Conservation (phyloP, 2,329 filamentous ascomycete species). For the Metarhizium rileyi region DNA sequence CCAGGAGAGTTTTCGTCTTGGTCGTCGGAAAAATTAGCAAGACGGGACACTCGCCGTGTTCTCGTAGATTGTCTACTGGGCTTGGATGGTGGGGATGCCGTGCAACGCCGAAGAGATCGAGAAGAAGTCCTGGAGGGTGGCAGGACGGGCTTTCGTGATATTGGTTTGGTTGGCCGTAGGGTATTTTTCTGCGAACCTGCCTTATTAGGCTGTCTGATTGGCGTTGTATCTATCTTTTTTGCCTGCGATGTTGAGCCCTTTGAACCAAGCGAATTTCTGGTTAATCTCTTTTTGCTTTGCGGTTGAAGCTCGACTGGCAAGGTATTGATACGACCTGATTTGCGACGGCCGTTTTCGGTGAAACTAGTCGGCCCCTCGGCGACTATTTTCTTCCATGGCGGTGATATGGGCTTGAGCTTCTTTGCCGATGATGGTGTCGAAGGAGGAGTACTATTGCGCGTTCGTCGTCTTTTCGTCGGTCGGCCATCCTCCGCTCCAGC, state of each 20-base stretch:
- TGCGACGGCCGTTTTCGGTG: slow-evolving; percentile 60
- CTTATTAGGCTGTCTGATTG: slow-evolving; percentile 21
- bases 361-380: slow-evolving; percentile 85
- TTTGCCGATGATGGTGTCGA: slow-evolving; percentile 24
- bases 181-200: slow-evolving; percentile 16
- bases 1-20: slow-evolving; percentile 8
- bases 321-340: slow-evolving; percentile 54
- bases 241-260: slow-evolving; percentile 21
- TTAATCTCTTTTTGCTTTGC: slow-evolving; percentile 40
- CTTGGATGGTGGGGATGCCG: slow-evolving; percentile 30
- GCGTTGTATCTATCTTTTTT: slow-evolving; percentile 18
- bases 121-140: slow-evolving; percentile 16
- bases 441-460: slow-evolving; percentile 36
- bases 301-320: slow-evolving; percentile 44
- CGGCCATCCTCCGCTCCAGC: slow-evolving; percentile 31
- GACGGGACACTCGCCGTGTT: slow-evolving; percentile 33
- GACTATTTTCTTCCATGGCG: slow-evolving; percentile 83
- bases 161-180: slow-evolving; percentile 19
- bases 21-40: slow-evolving; percentile 18
- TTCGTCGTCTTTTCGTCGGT: slow-evolving; percentile 57
- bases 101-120: slow-evolving; percentile 28
- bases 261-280: slow-evolving; percentile 30
- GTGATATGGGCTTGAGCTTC: slow-evolving; percentile 53
- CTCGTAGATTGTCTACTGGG: slow-evolving; percentile 31
- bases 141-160: slow-evolving; percentile 18